phyloP scores from a whole-genome alignment of 164 flowering plant species.

The Vitis vinifera region DNA sequence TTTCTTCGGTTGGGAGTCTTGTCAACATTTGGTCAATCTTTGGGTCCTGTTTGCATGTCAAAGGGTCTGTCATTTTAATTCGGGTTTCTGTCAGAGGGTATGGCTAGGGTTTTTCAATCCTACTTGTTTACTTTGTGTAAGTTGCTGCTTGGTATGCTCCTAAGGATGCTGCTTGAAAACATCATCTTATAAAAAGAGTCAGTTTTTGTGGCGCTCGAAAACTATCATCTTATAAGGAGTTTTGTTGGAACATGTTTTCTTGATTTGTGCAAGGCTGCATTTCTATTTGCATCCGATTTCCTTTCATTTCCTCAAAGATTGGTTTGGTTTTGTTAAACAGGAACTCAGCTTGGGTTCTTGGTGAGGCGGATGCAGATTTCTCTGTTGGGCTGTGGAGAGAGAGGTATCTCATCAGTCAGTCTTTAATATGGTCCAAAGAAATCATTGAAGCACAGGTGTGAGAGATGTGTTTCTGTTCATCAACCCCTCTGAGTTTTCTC shows the following conservation, averaged over 20 bases:
- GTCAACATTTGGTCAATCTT: conserved; percentile 11
- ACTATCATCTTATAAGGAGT: neutral
- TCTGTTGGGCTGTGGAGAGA: too few species aligned
- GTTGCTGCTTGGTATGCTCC: neutral
- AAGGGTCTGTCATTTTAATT: conserved; percentile 18
- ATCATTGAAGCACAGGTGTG: too few species aligned
- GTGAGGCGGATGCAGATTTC: too few species aligned
- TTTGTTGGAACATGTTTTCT: conserved; percentile 13
- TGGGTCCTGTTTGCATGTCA: conserved; percentile 14
- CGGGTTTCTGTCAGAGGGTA: neutral
- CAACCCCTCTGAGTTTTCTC: too few species aligned
- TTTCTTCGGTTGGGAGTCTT: conserved; percentile 9
- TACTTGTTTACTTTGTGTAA: conserved; percentile 10
- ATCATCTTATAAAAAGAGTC: neutral
- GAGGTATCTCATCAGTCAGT: too few species aligned
- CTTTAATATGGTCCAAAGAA: too few species aligned
- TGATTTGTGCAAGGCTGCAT: conserved; percentile 6
- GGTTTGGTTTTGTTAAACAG: neutral
- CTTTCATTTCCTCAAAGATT: too few species aligned
- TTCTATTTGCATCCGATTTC: too few species aligned
- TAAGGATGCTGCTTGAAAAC: neutral
- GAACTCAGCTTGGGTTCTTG: too few species aligned
- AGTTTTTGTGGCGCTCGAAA: neutral
- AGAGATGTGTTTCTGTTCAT: too few species aligned
- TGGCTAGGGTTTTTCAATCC: neutral